phyloP scores from a whole-genome alignment of 139 green algal genomes.

The Asterochloris erici region DNA sequence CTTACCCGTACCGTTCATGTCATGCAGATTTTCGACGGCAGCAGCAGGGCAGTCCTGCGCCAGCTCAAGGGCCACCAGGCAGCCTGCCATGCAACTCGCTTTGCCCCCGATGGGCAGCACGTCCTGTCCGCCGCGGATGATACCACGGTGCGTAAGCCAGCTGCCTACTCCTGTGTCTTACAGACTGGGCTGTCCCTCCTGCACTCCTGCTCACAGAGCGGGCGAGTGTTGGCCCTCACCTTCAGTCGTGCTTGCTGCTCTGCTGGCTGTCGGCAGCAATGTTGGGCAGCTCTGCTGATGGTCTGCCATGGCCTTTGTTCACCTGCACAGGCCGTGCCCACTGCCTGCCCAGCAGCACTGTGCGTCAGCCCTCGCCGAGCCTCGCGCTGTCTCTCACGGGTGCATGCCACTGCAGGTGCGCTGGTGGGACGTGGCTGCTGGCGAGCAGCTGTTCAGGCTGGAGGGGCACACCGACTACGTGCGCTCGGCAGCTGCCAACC shows the following conservation, averaged over 20 bases:
- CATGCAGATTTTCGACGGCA: constrained; percentile 80
- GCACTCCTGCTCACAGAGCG: too few species aligned
- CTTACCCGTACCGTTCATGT: neutral
- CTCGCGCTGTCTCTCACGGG: too few species aligned
- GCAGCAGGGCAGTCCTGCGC: constrained; percentile 74
- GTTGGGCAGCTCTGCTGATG: too few species aligned
- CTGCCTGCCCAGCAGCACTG: neutral
- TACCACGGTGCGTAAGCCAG: constrained; percentile 39
- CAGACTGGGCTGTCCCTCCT: too few species aligned
- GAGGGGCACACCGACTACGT: constrained; percentile 89
- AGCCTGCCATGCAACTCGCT: constrained; percentile 65
- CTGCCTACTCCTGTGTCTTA: too few species aligned
- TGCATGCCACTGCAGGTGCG: constrained; percentile 32
- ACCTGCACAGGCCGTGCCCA: neutral
- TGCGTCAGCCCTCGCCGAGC: neutral
- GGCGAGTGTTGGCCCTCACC: too few species aligned
- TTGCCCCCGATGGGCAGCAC: constrained; percentile 63
- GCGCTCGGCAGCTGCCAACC: constrained; percentile 49
- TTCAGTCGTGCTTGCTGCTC: too few species aligned
- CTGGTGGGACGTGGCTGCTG: constrained; percentile 75
- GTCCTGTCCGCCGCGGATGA: constrained; percentile 87
- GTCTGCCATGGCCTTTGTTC: too few species aligned
- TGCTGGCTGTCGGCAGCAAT: too few species aligned
- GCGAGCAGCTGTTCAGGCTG: constrained; percentile 52
- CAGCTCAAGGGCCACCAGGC: constrained; percentile 82